Evolutionary conservation across 495 filamentous ascomycete genomes (phyloP).

Genomic region (Talaromyces nanjingensis): DNA sequence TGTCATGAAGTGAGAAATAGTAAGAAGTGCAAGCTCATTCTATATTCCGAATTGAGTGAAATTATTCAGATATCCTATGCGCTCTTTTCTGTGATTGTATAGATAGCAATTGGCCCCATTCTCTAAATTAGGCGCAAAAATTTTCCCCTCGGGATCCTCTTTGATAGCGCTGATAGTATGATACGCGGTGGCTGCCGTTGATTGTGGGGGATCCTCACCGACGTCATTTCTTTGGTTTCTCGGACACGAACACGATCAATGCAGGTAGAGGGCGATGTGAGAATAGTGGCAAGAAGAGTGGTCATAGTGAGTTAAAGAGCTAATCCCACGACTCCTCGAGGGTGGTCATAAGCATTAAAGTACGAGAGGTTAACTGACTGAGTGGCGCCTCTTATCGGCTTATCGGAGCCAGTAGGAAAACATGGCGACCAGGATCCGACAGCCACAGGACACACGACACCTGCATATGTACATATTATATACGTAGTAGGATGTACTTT

Average conservation of each 20-base stretch:
- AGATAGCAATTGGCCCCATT: not conserved
- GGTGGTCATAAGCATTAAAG: not conserved
- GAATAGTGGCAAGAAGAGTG: not conserved
- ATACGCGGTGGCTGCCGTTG: not conserved
- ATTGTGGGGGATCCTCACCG: not conserved
- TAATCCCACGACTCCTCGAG: not conserved
- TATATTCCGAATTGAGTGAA: not conserved
- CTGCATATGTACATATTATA: not conserved
- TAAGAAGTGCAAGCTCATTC: too few species aligned
- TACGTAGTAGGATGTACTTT: not conserved
- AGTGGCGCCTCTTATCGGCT: not conserved
- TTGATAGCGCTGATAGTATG: too few species aligned
- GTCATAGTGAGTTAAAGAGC: not conserved
- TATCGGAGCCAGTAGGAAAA: slow-evolving; percentile 4
- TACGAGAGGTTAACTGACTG: not conserved
- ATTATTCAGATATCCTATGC: not conserved
- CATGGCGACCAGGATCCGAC: not conserved
- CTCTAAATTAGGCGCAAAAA: not conserved
- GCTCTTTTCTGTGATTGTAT: not conserved
- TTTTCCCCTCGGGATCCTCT: not conserved
- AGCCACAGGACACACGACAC: not conserved
- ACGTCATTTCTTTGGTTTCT: not conserved
- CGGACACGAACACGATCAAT: not conserved
- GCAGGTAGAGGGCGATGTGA: not conserved
- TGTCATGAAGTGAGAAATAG: too few species aligned